Base-by-base conservation (phyloP, 495 filamentous ascomycete genomes). In the Daldinia loculata region DNA sequence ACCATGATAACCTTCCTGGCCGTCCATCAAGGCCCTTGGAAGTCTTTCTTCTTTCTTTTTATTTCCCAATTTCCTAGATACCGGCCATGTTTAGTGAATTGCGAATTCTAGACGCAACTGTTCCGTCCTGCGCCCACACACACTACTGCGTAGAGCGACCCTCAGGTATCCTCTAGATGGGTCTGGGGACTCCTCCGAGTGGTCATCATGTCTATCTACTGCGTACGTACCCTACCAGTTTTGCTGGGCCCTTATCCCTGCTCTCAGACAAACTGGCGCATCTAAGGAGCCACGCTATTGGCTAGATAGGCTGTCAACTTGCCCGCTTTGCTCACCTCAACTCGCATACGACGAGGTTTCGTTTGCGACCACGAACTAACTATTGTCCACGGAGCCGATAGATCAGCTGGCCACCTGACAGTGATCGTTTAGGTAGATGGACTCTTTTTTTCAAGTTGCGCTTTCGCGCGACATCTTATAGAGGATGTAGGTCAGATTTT, bases 241-340 rank as follows among this genome's bases (percentile, higher is more conserved):
- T 66, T 68, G 67, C 70, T 69, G 71, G 67, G 61, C 66, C 61
- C 61, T 38, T 22, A 76, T 73, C 75, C 75, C 71, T 77, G 75
- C 55, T 53, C 66, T 63, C 60, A 68, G 64, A 71, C 74, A 75
- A 73, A 71, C 70, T 74, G 74, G 75, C 75, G 75, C 75, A 76
- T 72, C 63, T 45, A 67, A 58, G 58, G 56, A 41, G 56, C 55
- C 39, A 48, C 32, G 45, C 56, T 29, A 76, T 77, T 77, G 74
- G 75, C 58, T 67, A 60, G 70, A 69, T 75, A 61, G 70, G 48
- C 59, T 61, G 74, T 74, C 69, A 70, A 73, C 63, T 69, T 65
- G 65, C 73, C 75, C 75, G 72, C 75, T 77, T 71, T 73, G 68
- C 74, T 76, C 70, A 77, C 65, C 75, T 76, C 70, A 77, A 75